Conservation (phyloP, 768 basidiomycete genomes). For the Nidula microcarpa region DNA sequence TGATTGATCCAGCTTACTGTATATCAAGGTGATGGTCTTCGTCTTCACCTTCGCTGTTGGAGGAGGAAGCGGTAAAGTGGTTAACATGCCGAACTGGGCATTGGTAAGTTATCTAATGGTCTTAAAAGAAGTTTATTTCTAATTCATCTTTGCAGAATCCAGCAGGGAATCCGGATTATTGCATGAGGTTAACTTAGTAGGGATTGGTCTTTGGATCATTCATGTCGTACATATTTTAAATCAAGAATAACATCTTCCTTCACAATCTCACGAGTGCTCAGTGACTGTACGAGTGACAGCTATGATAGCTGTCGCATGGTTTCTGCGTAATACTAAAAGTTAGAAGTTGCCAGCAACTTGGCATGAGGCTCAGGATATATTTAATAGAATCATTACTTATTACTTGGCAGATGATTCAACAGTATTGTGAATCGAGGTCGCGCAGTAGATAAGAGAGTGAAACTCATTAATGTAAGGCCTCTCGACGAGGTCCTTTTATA, state of each 20-base stretch:
- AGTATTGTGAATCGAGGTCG: no score
- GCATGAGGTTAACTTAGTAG: not conserved
- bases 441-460: no score
- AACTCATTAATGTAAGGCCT: no score
- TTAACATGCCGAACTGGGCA: conserved; percentile 28
- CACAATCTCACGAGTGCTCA: not conserved
- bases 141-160: not conserved
- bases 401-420: no score
- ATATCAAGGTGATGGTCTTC: conserved; percentile 33
- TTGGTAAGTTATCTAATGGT: not conserved
- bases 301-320: no score
- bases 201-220: not conserved
- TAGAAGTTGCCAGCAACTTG: no score
- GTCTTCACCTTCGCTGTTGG: conserved; percentile 42
- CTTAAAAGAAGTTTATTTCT: not conserved
- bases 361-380: no score
- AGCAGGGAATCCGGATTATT: not conserved
- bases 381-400: no score
- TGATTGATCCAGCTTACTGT: conserved; percentile 3
- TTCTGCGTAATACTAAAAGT: no score
- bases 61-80: conserved; percentile 36
- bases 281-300: not conserved
- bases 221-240: not conserved
- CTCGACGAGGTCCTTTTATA: no score
- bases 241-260: not conserved